These are phyloP conservation scores for Globisporangium polare DNA, from an alignment of 352 stramenopile species.

Conservation along the genomic window DNA sequence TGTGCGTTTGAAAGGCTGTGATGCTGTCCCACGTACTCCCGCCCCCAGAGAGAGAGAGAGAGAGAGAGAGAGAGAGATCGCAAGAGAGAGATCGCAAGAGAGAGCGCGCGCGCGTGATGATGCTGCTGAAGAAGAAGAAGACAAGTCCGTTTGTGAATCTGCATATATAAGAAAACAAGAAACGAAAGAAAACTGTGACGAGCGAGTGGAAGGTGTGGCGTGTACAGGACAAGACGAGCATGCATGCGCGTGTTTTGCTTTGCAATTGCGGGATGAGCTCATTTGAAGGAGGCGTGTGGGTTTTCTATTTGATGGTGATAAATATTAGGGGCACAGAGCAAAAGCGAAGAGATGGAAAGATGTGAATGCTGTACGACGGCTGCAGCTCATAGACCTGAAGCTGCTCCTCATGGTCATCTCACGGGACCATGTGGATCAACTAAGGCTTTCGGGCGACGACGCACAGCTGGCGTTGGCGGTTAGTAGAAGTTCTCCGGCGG, in stretches of 20 bases:
- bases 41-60: not conserved
- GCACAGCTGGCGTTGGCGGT: not conserved
- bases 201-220: not conserved
- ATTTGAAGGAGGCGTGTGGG: not conserved
- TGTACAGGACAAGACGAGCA: not conserved
- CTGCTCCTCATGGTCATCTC: not conserved
- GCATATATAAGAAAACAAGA: conserved; percentile 4
- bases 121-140: not conserved
- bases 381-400: not conserved
- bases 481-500: conserved; percentile 19
- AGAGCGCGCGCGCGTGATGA: not conserved
- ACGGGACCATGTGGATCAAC: too few species aligned
- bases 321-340: not conserved
- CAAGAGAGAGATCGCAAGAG: not conserved
- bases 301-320: conserved; percentile 10
- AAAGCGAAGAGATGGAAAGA: not conserved
- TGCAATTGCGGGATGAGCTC: too few species aligned
- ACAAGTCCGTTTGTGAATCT: not conserved
- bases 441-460: too few species aligned
- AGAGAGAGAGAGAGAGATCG: too few species aligned
- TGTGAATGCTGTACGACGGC: not conserved
- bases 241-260: not conserved
- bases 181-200: not conserved
- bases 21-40: not conserved
- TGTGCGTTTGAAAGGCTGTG: not conserved